Percentiles rank a stretch among this genome's conserved stretches.
These are phyloP conservation scores for Emmonsiellopsis sp. DNA, from an alignment of 2,329 filamentous ascomycete species.

Conservation along the genomic window DNA sequence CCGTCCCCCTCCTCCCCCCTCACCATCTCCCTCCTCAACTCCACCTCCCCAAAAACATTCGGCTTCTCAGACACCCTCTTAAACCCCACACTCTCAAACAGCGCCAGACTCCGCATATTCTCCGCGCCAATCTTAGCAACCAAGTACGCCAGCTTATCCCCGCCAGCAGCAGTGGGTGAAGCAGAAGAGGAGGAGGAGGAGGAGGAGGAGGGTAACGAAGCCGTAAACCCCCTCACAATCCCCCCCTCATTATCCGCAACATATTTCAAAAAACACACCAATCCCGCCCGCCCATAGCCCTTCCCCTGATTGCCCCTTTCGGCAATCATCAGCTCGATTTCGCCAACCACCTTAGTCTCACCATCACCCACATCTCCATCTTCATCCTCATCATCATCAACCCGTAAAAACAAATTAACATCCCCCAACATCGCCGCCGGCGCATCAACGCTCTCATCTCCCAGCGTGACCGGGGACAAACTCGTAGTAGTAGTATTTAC, in stretches of 20 bases:
- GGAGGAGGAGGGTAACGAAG: background rate
- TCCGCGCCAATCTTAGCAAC: constrained; percentile 52
- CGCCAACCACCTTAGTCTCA: constrained; percentile 43
- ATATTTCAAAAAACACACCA: constrained; percentile 62
- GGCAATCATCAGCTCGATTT: constrained; percentile 84
- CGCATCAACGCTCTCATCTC: constrained; percentile 43
- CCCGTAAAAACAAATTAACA: constrained; percentile 69
- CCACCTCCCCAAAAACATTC: constrained; percentile 61
- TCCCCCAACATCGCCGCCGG: constrained; percentile 58
- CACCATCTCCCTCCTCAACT: constrained; percentile 39
- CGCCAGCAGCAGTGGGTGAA: background rate
- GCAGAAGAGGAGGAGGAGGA: background rate
- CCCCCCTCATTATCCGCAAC: constrained; percentile 43
- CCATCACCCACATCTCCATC: constrained; percentile 16
- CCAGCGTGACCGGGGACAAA: constrained; percentile 11
- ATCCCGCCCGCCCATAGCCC: constrained; percentile 56
- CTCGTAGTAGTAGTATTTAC: background rate
- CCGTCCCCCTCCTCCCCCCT: constrained; percentile 16
- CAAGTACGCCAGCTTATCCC: constrained; percentile 32
- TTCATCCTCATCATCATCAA: constrained; percentile 40
- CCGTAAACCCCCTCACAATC: constrained; percentile 50
- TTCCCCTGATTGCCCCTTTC: constrained; percentile 44
- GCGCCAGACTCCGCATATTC: constrained; percentile 47
- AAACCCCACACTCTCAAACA: constrained; percentile 56
- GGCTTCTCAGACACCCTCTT: constrained; percentile 36